Base-by-base conservation (phyloP, 495 filamentous ascomycete genomes). In the Hypoxylon perforatum region DNA sequence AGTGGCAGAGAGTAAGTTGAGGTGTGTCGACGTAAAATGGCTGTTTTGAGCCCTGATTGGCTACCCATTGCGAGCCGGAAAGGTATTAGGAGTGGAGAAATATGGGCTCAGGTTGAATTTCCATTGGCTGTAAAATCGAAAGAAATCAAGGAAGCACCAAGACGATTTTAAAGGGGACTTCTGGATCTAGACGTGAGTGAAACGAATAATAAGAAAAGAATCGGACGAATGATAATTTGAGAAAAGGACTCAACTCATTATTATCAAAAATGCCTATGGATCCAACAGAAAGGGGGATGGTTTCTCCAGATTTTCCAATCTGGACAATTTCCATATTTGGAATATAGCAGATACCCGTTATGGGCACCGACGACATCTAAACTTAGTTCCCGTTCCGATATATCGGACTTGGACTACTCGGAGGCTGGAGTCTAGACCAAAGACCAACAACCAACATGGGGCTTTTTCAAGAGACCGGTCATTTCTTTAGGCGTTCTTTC, bases 1-100 rank as follows among this genome's bases (percentile, higher is more conserved):
- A 75, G 73, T 63, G 73, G 73, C 70, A 70, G 67, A 75, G 54
- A 67, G 59, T 71, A 61, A 75, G 68, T 67, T 67, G 66, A 73
- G 70, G 70, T 74, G 66, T 73, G 66, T 68, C 38, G 53, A 63
- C 35, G 66, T 30, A 52, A 72, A 67, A 33, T 60, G 47, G 62
- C 66, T 51, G n/a, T 46, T 69, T 39, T 68, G 48, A 11, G 35
- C 35, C 41, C 22, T 69, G 17, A 74, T 73, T 74, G 72, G 72
- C 36, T 39, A 15, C 5, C 23, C 25, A 0, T 9, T 15, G 30
- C 9, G 57, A 70, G 57, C 61, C 63, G 69, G 60, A 67, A 71
- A 61, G 61, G 46, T 53, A 64, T 60, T 48, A 33, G 46, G 47
- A 33, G 72, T 72, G 72, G 72, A 59, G 57, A 53, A 28, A 35